A percentile compares a stretch with the other conserved stretches of the same genome.
Evolutionary conservation across 805 yeast genomes (phyloP).

Genomic region (Jamesozyma piceae): DNA sequence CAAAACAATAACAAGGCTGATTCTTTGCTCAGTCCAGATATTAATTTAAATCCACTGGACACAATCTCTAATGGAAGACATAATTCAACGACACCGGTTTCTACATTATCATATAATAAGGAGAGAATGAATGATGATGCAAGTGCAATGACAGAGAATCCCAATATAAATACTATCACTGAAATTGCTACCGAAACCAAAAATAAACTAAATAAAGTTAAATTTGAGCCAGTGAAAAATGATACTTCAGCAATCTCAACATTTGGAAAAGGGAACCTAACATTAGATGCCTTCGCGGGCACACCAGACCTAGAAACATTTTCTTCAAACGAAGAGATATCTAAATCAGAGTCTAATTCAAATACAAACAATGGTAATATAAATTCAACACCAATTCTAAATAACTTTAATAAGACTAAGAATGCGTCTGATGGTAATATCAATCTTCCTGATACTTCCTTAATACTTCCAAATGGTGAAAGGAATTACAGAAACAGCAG

Average conservation of each 20-base stretch:
- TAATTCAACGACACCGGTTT: not conserved
- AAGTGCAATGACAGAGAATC: not conserved
- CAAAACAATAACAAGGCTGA: conserved; percentile 1
- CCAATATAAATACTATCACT: not conserved
- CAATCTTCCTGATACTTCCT: not conserved
- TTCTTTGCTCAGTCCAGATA: not conserved
- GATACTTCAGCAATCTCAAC: conserved; percentile 41
- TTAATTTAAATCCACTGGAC: not conserved
- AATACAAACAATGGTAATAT: not conserved
- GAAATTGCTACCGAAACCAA: not conserved
- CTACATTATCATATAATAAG: not conserved
- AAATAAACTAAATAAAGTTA: conserved; percentile 16
- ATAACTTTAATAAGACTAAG: not conserved
- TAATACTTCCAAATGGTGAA: not conserved
- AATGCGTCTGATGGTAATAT: not conserved
- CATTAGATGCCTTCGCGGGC: conserved; percentile 29
- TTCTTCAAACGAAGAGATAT: not conserved
- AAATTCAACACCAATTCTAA: not conserved
- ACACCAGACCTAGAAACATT: conserved; percentile 2
- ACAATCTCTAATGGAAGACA: not conserved
- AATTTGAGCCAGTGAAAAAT: conserved; percentile 23
- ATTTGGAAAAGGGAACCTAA: conserved; percentile 46
- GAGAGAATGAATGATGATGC: not conserved
- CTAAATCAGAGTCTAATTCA: not conserved
- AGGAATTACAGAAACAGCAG: conserved; percentile 9